Evolutionary conservation across 441 rosid genomes (phyloP), one percentile per base, ranked within the genome.

Genomic region (Breynia disticha): DNA sequence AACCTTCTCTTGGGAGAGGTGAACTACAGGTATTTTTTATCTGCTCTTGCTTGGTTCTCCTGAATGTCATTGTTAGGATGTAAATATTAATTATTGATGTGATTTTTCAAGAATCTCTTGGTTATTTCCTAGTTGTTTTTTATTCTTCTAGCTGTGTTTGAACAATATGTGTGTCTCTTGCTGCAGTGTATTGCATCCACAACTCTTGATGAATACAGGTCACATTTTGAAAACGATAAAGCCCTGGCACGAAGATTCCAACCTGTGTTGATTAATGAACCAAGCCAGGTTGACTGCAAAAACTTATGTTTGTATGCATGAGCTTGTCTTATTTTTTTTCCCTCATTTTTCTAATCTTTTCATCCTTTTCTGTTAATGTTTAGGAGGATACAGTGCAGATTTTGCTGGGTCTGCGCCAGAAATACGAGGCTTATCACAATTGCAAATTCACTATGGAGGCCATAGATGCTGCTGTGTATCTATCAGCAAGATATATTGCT

Each of bases 1-100:
- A 93, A 73, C 99, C 97, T 43, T 76, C 93, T 56, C 97, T 93
- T 56, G 99, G 96, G 24, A 80, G 99, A 74, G 96, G 99, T 79
- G 95, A 89, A 82, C 62, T 89, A 59, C 97, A 89, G 97, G 99
- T 93, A 63, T 49, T 63, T 48, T 66, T 50, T 48, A 46, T 62
- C 3, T 38, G 17, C 46, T 46, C 24, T 10, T 46, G 32, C 14
- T 63, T 54, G 52, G 46, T 37, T n/a, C 39, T 20, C 51, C 41
- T 38, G 39, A 24, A 24, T 24, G 32, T 7, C 32, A 24, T 24
- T 24, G 4, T 24, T 7, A 24, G 32, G 32, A 24, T 24, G 7
- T 2, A 24, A 3, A 3, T 24, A n/a, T 24, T 24, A 24, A 24
- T 24, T 24, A 24, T 24, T 2, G 4, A 24, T 2, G 32, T 24